Percentiles rank a stretch among this genome's conserved stretches.
phyloP scores from a whole-genome alignment of 106 monocot genomes.

The Amphibolis antarctica region DNA sequence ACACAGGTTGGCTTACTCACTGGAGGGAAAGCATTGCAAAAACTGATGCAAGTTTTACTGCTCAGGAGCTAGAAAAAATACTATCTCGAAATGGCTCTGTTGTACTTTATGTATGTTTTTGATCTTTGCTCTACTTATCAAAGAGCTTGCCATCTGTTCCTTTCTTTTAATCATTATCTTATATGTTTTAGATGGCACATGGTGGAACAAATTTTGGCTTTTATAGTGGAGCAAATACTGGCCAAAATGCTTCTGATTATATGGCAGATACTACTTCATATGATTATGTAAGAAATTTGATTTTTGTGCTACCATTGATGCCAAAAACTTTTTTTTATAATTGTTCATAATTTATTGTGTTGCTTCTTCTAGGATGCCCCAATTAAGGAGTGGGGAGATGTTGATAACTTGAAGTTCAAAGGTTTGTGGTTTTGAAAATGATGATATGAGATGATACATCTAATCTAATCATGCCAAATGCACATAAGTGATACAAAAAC shows the following conservation, averaged over 20 bases:
- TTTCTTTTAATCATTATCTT: neutral
- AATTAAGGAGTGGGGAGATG: conserved; percentile 83
- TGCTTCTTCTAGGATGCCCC: conserved; percentile 75
- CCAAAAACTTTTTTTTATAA: neutral
- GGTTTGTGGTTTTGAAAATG: conserved; percentile 22
- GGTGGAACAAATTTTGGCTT: conserved; percentile 98
- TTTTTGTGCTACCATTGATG: neutral
- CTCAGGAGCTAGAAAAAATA: conserved; percentile 55
- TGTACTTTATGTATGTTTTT: conserved; percentile 77
- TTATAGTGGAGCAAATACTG: conserved; percentile 91
- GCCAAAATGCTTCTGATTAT: conserved; percentile 65
- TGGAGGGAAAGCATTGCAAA: conserved; percentile 74
- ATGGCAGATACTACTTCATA: conserved; percentile 92
- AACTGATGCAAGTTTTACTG: conserved; percentile 54
- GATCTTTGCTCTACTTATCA: neutral
- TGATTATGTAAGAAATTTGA: conserved; percentile 66
- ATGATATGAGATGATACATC: neutral
- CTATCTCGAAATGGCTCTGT: conserved; percentile 79
- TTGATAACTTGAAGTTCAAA: conserved; percentile 82
- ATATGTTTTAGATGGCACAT: conserved; percentile 75
- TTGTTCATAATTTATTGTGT: neutral
- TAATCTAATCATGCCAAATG: neutral
- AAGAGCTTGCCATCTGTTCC: neutral
- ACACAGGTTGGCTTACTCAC: conserved; percentile 99
- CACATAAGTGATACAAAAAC: no score